Conservation (phyloP, 768 basidiomycete species). For the Trametopsis cervina region DNA sequence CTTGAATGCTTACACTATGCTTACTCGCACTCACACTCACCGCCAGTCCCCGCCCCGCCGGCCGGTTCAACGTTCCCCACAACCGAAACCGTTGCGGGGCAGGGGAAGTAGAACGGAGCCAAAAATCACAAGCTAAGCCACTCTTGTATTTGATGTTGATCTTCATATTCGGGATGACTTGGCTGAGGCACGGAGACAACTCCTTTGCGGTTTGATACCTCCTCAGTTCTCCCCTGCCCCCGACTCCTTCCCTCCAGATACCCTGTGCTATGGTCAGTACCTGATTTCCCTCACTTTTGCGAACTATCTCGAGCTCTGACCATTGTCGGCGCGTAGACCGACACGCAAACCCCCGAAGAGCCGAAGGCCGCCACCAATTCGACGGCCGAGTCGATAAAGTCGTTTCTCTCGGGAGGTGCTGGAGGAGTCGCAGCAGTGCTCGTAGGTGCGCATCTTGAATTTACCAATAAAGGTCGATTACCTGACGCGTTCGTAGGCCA, state of each 20-base stretch:
- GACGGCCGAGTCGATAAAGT: conserved; percentile 49
- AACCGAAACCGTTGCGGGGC: too few relatives aligned
- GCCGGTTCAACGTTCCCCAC: too few relatives aligned
- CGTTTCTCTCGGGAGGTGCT: conserved; percentile 90
- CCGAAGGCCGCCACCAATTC: conserved; percentile 12
- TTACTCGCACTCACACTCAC: too few relatives aligned
- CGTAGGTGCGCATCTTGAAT: conserved; percentile 61
- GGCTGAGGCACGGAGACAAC: not conserved
- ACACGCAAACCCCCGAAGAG: conserved; percentile 18
- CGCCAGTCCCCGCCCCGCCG: too few relatives aligned
- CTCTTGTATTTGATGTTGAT: not conserved
- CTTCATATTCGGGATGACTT: conserved; percentile 8
- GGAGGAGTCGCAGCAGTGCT: conserved; percentile 85
- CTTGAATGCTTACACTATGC: too few relatives aligned
- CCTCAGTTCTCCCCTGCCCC: not conserved
- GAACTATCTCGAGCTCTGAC: not conserved
- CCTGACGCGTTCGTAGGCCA: conserved; percentile 54
- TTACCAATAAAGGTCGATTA: not conserved
- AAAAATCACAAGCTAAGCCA: conserved; percentile 10
- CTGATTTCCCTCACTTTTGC: not conserved
- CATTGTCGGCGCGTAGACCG: conserved; percentile 13
- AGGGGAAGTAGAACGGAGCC: conserved; percentile 11
- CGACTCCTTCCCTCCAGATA: conserved; percentile 1
- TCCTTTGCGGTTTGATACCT: not conserved
- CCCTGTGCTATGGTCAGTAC: conserved; percentile 1